A percentile compares a stretch with the other conserved stretches of the same genome.
phyloP scores from a whole-genome alignment of 2,329 filamentous ascomycete genomes.

The Zymoseptoria brevis region DNA sequence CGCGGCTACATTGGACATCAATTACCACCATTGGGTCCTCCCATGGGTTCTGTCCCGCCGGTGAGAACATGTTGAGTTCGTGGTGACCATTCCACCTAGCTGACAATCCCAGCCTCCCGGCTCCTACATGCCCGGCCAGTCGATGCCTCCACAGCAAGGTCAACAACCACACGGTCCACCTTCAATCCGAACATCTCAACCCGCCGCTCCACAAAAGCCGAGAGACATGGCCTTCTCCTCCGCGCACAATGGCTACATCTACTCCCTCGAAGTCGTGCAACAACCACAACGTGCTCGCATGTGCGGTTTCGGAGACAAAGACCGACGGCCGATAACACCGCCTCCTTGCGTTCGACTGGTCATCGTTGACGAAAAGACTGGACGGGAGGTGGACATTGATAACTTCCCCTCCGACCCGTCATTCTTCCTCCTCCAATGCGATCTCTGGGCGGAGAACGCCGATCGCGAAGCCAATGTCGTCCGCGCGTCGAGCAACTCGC shows the following conservation, averaged over 20 bases:
- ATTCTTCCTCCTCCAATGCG: constrained; percentile 57
- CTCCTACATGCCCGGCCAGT: constrained; percentile 8
- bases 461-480: constrained; percentile 60
- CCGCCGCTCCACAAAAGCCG: not conserved
- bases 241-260: constrained; percentile 17
- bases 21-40: constrained; percentile 14
- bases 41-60: constrained; percentile 8
- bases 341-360: constrained; percentile 84
- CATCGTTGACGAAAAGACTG: constrained; percentile 64
- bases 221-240: constrained; percentile 6
- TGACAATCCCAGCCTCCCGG: constrained; percentile 12
- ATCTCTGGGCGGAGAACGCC: constrained; percentile 58
- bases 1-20: constrained; percentile 17
- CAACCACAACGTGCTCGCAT: constrained; percentile 89
- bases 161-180: not conserved
- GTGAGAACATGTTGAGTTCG: constrained; percentile 9
- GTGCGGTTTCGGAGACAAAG: constrained; percentile 99
- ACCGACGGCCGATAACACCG: constrained; percentile 89
- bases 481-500: constrained; percentile 55
- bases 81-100: constrained; percentile 5
- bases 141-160: constrained; percentile 10
- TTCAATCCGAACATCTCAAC: not conserved
- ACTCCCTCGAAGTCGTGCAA: constrained; percentile 58
- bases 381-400: constrained; percentile 71
- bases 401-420: constrained; percentile 53